Evolutionary conservation across 371 early-diverging fungal species (phyloP), one percentile per base, ranked within the genome.

Genomic region (Rhizopus microsporus): DNA sequence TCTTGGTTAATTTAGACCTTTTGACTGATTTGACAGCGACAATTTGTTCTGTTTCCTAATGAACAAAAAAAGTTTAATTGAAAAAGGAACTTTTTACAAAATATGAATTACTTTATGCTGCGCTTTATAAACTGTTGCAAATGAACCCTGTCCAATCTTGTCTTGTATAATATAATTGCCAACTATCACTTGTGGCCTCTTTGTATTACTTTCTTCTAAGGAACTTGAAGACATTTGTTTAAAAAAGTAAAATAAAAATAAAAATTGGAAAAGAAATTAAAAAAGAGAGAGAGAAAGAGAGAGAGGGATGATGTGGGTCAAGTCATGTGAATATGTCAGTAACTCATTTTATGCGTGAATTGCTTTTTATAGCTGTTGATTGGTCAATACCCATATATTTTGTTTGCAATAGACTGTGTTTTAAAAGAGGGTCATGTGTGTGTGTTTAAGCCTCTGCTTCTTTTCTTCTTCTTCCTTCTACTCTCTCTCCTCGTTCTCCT

Each of bases 61-160:
- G 32, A 17, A 55, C 12, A 47, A 46, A 31, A 44, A 17, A 13
- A 10, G 4, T 6, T 31, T 7, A 56, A n/a, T 40, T 54, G 17
- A 50, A 48, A 4, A 4, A 3, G 10, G 16, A 10, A 37, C 13
- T 37, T 6, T 37, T 37, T 37, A 13, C 38, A 37, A 37, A 13
- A 33, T 12, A 35, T 51, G 38, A 37, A 49, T 61, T 75, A 80
- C 85, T 75, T 85, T 87, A 69, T 90, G 86, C 56, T 79, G 68
- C 42, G 90, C 97, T 66, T 88, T 83, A 72, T 89, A 96, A 5
- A 97, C 97, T 1, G 89, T 95, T 31, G 97, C 97, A 79, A 97
- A 97, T 2, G 95, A 95, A 31, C 97, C 97, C 43, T 90, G 86
- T 43, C 97, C 97, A 56, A 97, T 94, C 55, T 89, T 88, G 13